Evolutionary conservation across 148 eudicot species (phyloP).

Genomic region (Camellia sinensis): DNA sequence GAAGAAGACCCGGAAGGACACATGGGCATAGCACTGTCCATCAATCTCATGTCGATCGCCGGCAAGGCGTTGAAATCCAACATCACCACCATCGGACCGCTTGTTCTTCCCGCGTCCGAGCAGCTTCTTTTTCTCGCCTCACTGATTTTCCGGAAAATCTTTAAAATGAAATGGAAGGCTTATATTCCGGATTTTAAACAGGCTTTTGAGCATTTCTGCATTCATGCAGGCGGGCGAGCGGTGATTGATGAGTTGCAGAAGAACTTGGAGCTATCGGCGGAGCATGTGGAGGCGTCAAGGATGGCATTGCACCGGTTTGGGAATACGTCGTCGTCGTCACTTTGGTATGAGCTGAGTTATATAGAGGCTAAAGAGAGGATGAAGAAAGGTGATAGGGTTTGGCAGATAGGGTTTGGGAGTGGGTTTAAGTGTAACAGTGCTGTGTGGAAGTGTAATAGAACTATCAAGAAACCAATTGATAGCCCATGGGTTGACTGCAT

Average conservation of each 20-base stretch:
- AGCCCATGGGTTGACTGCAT: background rate
- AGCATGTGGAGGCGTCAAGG: background rate
- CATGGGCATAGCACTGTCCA: background rate
- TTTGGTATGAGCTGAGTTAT: background rate
- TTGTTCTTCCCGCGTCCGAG: background rate
- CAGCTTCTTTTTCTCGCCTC: background rate
- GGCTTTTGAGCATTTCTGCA: background rate
- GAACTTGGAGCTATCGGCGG: background rate
- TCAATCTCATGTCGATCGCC: background rate
- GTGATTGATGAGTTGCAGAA: background rate
- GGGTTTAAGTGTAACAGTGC: constrained; percentile 6
- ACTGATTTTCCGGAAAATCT: background rate
- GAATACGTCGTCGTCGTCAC: background rate
- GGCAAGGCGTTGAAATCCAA: background rate
- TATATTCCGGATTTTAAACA: background rate
- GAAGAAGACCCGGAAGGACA: background rate
- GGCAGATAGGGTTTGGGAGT: constrained; percentile 2
- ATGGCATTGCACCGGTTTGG: background rate
- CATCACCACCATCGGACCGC: background rate
- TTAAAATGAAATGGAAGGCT: background rate
- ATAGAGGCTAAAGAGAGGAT: background rate
- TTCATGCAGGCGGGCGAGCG: background rate
- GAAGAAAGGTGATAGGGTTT: constrained; percentile 1
- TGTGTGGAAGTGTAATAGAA: background rate
- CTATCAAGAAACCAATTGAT: background rate